Evolutionary conservation across 2,329 filamentous ascomycete genomes (phyloP), one percentile per base, ranked within the genome.

Genomic region (Paraconiothyrium sp.): DNA sequence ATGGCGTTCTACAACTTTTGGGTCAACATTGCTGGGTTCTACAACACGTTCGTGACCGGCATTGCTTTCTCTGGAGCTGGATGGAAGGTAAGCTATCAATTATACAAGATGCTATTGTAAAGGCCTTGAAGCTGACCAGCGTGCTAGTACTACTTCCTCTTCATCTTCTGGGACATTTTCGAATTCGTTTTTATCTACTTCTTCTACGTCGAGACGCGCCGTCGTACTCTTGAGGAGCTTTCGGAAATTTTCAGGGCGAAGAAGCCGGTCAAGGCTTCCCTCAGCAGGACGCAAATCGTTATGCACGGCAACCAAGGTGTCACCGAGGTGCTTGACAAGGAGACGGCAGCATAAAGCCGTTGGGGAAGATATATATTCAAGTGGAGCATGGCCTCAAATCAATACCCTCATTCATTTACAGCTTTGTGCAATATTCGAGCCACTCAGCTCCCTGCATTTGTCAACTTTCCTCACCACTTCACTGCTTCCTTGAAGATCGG

Each of bases 1-100:
- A 83, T 83, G 77, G 81, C 79, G 7, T 78, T 83, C 64, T 82
- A 82, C 64, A 82, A 82, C 50, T 77, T 83, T 59, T 79, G 78
- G 68, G 80, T 81, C 56, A 83, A 83, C 55, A 72, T 82, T 57
- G 80, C 80, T 5, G 72, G 74, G 22, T 81, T 83, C 59, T 81
- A 81, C 64, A 83, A 83, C 60, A 82, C 80, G 0, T 83, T 82
- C 63, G 81, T 81, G 0, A 81, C 70, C 62, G 80, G 79, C 4
- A 79, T 80, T 59, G 78, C 77, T 3, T 78, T 79, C 63, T 66
- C 73, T 2, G 67, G 70, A 3, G 76, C 75, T 3, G 75, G 76
- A 1, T 80, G 78, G 78, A 79, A 78, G 67, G 68, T 74, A 71
- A 32, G 67, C 61, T 13, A 7, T 27, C 24, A 73, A 10, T 22